Evolutionary conservation across 345 rosid genomes (phyloP), one percentile per base, ranked within the genome.

Genomic region (Trapa incisa): DNA sequence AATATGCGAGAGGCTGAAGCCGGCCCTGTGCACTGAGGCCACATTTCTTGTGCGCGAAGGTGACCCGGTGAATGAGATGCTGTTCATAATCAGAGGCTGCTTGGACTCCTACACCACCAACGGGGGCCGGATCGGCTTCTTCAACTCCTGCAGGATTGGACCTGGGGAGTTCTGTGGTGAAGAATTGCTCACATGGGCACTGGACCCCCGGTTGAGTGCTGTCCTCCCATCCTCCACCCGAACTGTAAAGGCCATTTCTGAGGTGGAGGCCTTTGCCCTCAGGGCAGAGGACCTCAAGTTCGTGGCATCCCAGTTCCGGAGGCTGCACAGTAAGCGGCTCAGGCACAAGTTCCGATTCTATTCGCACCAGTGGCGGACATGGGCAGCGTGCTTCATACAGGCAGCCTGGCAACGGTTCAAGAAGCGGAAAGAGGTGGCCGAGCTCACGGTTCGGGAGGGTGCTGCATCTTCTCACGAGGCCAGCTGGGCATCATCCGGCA

Each of bases 111-210:
- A 85, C 89, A 90, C 96, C 41, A 90, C 97, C 3, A 86, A 93
- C 15, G 97, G 98, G n/a, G 98, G 92, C 41, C 79, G 97, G 1
- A 84, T 81, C 0, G 97, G 96, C 1, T 93, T 93, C 76, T 90
- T 90, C 79, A 93, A 90, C 65, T 84, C 98, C 0, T 90, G 91
- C 76, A 71, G 74, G 14, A 83, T 88, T 0, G 96, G 96, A 36
- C 96, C 94, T 0, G 96, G 98, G 0, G 94, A 93, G 64, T 93
- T 93, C 71, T 90, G 96, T 0, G 97, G 98, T 0, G 97, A 93
- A 74, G 98, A 93, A 61, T 70, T 93, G 70, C 79, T 93, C 56
- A 90, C 97, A 13, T 93, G 97, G 94, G 91, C 98, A 2, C 54
- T 88, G 68, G 91, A 90, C 71, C 94, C 97, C 3, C 82, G 89